phyloP scores from a whole-genome alignment of 2,329 filamentous ascomycete genomes.

The Pyricularia sp. region DNA sequence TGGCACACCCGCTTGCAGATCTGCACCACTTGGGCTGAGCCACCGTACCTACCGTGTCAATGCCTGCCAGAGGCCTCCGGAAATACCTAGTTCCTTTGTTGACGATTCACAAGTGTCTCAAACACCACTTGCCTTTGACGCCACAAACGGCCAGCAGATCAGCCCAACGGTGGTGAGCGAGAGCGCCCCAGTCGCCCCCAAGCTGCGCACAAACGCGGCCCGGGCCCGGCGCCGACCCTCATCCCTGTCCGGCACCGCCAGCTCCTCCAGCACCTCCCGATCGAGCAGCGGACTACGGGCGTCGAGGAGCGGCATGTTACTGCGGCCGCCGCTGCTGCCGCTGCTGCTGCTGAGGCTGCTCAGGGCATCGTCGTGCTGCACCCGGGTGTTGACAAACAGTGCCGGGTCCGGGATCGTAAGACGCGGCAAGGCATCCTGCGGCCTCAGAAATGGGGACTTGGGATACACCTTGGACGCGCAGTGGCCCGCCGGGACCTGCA shows the following conservation, averaged over 20 bases:
- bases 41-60: background rate
- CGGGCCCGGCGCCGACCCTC: background rate
- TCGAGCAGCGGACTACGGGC: background rate
- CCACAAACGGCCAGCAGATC: background rate
- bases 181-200: background rate
- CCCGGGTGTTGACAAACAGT: background rate
- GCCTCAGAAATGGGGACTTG: background rate
- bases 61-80: background rate
- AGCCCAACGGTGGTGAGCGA: background rate
- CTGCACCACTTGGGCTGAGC: background rate
- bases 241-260: background rate
- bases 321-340: too few species aligned
- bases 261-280: background rate
- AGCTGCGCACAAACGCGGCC: background rate
- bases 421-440: background rate
- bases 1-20: background rate
- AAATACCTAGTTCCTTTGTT: background rate
- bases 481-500: background rate
- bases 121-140: background rate
- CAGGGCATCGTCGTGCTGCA: background rate
- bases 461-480: background rate
- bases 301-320: too few species aligned
- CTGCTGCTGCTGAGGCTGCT: background rate
- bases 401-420: background rate
- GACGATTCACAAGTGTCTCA: background rate